Conservation (phyloP, 352 stramenopile species). For the Peronosclerospora sorghi region DNA sequence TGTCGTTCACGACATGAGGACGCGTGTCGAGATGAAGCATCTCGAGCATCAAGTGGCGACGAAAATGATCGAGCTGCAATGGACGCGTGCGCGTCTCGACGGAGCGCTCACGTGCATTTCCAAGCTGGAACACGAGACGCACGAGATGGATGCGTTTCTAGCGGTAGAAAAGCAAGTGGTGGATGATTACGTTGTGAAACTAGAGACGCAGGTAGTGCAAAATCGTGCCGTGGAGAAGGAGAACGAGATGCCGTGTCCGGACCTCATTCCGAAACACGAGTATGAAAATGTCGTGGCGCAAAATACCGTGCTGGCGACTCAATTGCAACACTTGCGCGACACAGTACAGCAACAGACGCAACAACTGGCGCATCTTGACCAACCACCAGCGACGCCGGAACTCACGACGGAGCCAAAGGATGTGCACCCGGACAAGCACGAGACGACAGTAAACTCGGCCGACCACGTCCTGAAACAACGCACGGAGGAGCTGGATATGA, state of each 20-base stretch:
- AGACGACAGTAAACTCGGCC: conserved; percentile 1
- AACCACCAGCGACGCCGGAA: no score
- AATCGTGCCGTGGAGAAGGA: conserved; percentile 27
- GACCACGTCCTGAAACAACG: conserved; percentile 10
- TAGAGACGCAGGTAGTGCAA: conserved; percentile 40
- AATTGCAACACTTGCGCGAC: conserved; percentile 13
- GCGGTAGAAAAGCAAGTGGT: conserved; percentile 40
- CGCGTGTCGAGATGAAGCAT: conserved; percentile 18
- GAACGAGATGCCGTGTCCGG: conserved; percentile 31
- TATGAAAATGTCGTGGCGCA: conserved; percentile 11
- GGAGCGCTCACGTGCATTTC: conserved; percentile 10
- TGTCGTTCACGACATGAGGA: conserved; percentile 27
- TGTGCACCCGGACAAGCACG: conserved; percentile 16
- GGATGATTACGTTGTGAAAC: conserved; percentile 36
- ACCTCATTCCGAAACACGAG: no score
- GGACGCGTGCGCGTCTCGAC: conserved; percentile 9
- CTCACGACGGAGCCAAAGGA: no score
- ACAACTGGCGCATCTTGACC: conserved; percentile 5
- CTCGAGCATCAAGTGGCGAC: conserved; percentile 2
- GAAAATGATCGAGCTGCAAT: conserved; percentile 9
- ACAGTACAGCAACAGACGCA: conserved; percentile 7
- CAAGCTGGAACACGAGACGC: conserved; percentile 3
- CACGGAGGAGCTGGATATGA: conserved; percentile 24
- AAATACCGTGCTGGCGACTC: conserved; percentile 11
- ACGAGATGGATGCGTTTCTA: conserved; percentile 30